Percentiles rank a stretch among this genome's conserved stretches.
phyloP scores from a whole-genome alignment of 2,329 filamentous ascomycete genomes.

The Penicillium hesseltinei region DNA sequence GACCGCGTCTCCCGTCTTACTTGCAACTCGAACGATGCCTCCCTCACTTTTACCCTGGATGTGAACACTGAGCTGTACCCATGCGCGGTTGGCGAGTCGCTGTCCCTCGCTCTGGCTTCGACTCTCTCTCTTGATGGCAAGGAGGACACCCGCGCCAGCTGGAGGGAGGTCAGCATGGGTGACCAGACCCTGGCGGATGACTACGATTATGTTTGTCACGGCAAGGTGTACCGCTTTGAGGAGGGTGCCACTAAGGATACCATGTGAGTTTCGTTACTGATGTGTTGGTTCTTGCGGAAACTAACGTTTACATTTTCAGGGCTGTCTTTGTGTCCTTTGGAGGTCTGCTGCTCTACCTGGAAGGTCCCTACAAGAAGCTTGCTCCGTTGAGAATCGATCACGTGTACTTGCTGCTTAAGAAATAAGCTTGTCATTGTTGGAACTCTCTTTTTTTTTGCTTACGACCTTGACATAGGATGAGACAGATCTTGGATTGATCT shows the following conservation, averaged over 20 bases:
- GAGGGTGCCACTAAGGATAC: conserved; percentile 66
- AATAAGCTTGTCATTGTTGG: conserved; percentile 51
- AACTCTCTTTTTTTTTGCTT: conserved; percentile 10
- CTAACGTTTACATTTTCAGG: conserved; percentile 49
- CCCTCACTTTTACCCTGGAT: conserved; percentile 79
- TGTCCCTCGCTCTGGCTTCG: conserved; percentile 79
- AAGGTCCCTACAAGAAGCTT: conserved; percentile 94
- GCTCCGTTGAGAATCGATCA: conserved; percentile 89
- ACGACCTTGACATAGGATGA: conserved; percentile 2
- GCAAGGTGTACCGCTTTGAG: conserved; percentile 53
- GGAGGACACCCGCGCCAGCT: conserved; percentile 68
- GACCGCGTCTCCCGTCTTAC: conserved; percentile 87
- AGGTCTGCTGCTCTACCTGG: conserved; percentile 82
- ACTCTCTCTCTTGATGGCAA: conserved; percentile 87
- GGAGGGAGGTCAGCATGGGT: conserved; percentile 68
- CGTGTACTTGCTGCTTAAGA: conserved; percentile 91
- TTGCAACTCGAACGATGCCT: conserved; percentile 71
- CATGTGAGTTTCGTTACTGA: conserved; percentile 63
- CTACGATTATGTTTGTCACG: conserved; percentile 53
- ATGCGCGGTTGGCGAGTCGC: conserved; percentile 67
- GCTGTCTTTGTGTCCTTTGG: conserved; percentile 95
- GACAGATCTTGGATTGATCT: conserved; percentile 4
- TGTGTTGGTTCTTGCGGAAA: not conserved
- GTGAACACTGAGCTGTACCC: conserved; percentile 93
- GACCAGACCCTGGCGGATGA: conserved; percentile 56